Evolutionary conservation across 805 yeast species (phyloP).

Genomic region (Metschnikowia similis): DNA sequence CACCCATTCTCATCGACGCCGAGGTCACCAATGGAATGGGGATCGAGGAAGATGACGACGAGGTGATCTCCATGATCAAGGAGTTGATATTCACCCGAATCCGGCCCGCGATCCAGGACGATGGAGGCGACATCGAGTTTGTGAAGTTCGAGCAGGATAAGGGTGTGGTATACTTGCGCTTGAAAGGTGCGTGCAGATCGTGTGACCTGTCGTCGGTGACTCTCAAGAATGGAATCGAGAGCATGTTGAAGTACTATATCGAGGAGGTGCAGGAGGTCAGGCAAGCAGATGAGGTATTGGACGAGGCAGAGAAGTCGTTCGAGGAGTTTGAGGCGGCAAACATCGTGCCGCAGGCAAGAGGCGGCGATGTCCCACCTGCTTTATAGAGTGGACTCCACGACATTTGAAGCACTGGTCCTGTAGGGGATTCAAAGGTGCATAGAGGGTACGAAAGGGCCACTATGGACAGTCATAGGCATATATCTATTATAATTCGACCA

Average conservation of each 20-base stretch:
- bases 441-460: too few relatives aligned
- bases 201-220: slow-evolving; percentile 66
- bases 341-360: slow-evolving; percentile 26
- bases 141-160: slow-evolving; percentile 49
- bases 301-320: slow-evolving; percentile 12
- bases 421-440: too few relatives aligned
- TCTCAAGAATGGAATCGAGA: slow-evolving; percentile 63
- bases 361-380: slow-evolving; percentile 18
- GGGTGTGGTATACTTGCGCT: slow-evolving; percentile 55
- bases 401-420: neutral
- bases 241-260: slow-evolving; percentile 65
- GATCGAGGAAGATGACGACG: slow-evolving; percentile 60
- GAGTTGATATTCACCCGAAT: slow-evolving; percentile 67
- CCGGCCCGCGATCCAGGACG: slow-evolving; percentile 71
- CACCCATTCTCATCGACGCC: slow-evolving; percentile 42
- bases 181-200: slow-evolving; percentile 71
- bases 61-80: slow-evolving; percentile 61
- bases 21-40: slow-evolving; percentile 36
- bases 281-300: slow-evolving; percentile 42
- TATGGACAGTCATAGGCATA: too few relatives aligned
- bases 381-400: slow-evolving; percentile 4
- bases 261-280: slow-evolving; percentile 62
- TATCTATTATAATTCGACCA: too few relatives aligned
- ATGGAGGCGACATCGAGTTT: slow-evolving; percentile 72
- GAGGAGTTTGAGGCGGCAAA: slow-evolving; percentile 21